Base-by-base conservation (phyloP, 2,329 filamentous ascomycete species). In the Canariomyces notabilis region DNA sequence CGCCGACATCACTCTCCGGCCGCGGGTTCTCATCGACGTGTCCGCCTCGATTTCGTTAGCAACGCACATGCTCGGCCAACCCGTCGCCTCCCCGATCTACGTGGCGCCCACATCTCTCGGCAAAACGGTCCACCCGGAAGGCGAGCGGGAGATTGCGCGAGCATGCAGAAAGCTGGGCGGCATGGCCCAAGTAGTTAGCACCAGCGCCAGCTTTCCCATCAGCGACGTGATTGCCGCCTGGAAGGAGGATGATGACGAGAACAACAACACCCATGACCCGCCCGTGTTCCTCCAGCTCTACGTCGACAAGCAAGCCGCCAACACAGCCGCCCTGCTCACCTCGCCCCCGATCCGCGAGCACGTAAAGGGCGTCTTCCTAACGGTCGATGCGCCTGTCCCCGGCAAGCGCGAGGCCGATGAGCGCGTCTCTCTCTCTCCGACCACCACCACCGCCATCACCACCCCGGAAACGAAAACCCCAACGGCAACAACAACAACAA, bases 41-140 rank as follows among this genome's bases (percentile, higher is more conserved):
- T 69, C 71, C 14, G 51, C 31, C 5, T 36, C 48, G 6, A 74
- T 80, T 5, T 64, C 73, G 54, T 73, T 75, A 0, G 59, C 59
- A 4, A 74, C 78, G 1, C 72, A 64, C 8, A 77, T 85, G 23
- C 65, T 85, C 1, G 80, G 79, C 0, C 62, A 70, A 22, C 59
- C 65, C 4, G 69, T 75, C 46, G 68, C 66, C 22, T 65, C 79
- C 3, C 82, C 82, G 0, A 68, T 86, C 21, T 85, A 85, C 59
- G 75, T 79, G 50, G 75, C 77, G 26, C 82, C 82, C 0, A 79
- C 82, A 2, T 79, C 79, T 2, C 80, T 85, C 75, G 80, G 77
- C 3, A 74, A 72, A 41, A 63, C 84, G 44, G 78, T 82, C 37
- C 80, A 86, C 56, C 72, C 76, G 0, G 74, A 82, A 20, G 83